Percentiles rank a stretch among this genome's conserved stretches.
Evolutionary conservation across 2,329 filamentous ascomycete species (phyloP).

Genomic region (Reticulascus tulasneorum): DNA sequence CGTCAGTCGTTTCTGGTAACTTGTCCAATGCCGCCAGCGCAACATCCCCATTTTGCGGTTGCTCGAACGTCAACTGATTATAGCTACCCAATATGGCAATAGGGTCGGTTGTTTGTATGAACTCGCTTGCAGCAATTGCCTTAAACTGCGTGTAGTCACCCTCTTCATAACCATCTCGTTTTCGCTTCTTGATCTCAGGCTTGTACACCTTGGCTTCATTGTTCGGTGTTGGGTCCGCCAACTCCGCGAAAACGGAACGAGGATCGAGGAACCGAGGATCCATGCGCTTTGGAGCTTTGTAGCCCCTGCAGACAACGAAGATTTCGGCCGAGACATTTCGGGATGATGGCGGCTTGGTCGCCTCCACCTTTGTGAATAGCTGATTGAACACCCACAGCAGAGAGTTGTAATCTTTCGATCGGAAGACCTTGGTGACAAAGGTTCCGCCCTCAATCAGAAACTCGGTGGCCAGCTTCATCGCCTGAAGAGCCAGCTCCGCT

Average conservation of each 20-base stretch:
- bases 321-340: conserved; percentile 97
- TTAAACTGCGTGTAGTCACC: conserved; percentile 92
- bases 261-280: conserved; percentile 92
- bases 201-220: conserved; percentile 99
- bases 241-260: conserved; percentile 84
- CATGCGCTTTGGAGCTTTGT: conserved; percentile 88
- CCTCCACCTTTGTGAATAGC: conserved; percentile 90
- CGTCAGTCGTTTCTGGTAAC: conserved; percentile 79
- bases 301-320: conserved; percentile 94
- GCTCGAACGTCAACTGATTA: conserved; percentile 80
- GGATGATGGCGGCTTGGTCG: conserved; percentile 93
- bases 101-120: conserved; percentile 89
- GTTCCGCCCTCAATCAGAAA: conserved; percentile 86
- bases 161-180: conserved; percentile 96
- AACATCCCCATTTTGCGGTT: conserved; percentile 76
- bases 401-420: conserved; percentile 95
- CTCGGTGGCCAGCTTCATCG: conserved; percentile 89
- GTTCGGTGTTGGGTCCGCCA: conserved; percentile 81
- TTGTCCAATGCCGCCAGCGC: conserved; percentile 82
- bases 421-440: conserved; percentile 96
- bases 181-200: conserved; percentile 93
- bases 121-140: conserved; percentile 82
- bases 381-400: conserved; percentile 98
- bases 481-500: conserved; percentile 85
- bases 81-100: conserved; percentile 85